Conservation (phyloP, 345 rosid genomes). For the Excoecaria agallocha region DNA sequence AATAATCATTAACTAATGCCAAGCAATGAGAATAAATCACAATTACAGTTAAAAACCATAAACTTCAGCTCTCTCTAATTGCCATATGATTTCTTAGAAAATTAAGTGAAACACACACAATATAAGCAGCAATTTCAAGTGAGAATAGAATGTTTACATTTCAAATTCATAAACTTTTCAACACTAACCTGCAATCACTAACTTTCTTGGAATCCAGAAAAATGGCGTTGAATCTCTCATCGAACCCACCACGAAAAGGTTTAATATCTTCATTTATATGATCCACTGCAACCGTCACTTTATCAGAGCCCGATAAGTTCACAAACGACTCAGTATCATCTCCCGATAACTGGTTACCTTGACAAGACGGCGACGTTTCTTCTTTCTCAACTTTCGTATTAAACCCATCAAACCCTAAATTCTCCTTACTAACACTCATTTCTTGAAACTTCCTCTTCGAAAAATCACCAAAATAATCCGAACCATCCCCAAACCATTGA, state of each 20-base stretch:
- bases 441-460: not conserved
- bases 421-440: not conserved
- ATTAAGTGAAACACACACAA: no score
- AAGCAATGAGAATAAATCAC: not conserved
- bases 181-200: not conserved
- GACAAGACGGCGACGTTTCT: not conserved
- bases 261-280: no score
- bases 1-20: not conserved
- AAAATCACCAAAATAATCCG: no score
- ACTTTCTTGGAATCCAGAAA: constrained; percentile 1
- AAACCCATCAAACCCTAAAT: not conserved
- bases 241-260: no score
- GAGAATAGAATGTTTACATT: no score
- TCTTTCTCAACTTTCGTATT: not conserved
- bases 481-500: no score
- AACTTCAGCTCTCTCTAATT: no score
- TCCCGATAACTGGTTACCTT: not conserved
- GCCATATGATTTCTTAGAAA: no score
- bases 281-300: not conserved
- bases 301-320: not conserved
- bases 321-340: not conserved
- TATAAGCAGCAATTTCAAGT: no score
- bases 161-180: not conserved
- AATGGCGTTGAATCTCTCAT: not conserved
- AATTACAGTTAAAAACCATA: not conserved